Evolutionary conservation across 2,329 filamentous ascomycete genomes (phyloP).

Genomic region (Saccharata proteae): DNA sequence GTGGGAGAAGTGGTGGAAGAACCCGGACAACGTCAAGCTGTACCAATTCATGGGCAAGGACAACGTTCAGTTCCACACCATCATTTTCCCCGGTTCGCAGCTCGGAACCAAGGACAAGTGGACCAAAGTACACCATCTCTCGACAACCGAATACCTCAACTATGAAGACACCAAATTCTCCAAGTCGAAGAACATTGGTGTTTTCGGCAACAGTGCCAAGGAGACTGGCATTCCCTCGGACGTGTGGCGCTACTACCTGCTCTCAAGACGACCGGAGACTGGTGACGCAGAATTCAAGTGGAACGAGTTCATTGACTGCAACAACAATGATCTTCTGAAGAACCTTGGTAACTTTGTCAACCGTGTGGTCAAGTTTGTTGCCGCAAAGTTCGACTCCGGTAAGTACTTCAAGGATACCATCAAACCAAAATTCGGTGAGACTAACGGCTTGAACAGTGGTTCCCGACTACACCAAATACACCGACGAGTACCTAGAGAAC

Average conservation of each 20-base stretch:
- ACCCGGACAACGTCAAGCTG: conserved; percentile 74
- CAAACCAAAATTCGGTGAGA: too few species aligned
- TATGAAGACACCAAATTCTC: conserved; percentile 67
- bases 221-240: conserved; percentile 74
- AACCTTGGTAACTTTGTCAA: conserved; percentile 52
- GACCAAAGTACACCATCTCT: conserved; percentile 82
- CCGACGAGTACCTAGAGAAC: conserved; percentile 25
- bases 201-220: conserved; percentile 82
- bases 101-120: conserved; percentile 74
- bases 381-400: conserved; percentile 58
- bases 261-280: conserved; percentile 74
- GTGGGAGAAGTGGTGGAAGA: conserved; percentile 92
- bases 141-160: conserved; percentile 25
- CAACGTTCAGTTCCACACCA: conserved; percentile 76
- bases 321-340: conserved; percentile 80
- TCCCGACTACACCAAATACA: conserved; percentile 51
- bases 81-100: conserved; percentile 83
- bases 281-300: conserved; percentile 85
- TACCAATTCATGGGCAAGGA: conserved; percentile 94
- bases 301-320: conserved; percentile 67
- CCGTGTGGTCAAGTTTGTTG: conserved; percentile 54
- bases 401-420: too few species aligned
- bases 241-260: conserved; percentile 88
- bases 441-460: conserved; percentile 50
- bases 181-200: conserved; percentile 79